phyloP scores from a whole-genome alignment of 129 eudicot genomes.

The Kitagawia praeruptora region DNA sequence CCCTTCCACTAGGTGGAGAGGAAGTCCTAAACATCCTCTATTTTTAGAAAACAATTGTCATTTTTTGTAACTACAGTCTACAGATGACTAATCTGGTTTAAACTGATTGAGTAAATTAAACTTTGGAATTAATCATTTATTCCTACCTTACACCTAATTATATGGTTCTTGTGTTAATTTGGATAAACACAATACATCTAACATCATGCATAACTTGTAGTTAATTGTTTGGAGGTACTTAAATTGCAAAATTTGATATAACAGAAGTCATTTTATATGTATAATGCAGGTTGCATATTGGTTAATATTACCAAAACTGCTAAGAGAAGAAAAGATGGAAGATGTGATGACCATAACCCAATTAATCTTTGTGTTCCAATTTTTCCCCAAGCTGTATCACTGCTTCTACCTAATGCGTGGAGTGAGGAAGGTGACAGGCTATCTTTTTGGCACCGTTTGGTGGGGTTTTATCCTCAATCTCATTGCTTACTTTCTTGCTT shows the following conservation, averaged over 20 bases:
- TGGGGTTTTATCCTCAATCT: slow-evolving; percentile 49
- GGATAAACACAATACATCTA: not conserved
- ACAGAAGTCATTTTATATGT: not conserved
- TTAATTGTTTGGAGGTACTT: too few species aligned
- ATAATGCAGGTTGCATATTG: slow-evolving; percentile 46
- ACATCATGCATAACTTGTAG: too few species aligned
- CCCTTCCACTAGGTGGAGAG: too few species aligned
- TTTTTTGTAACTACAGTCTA: too few species aligned
- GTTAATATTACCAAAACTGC: slow-evolving; percentile 41
- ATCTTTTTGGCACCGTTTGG: slow-evolving; percentile 57
- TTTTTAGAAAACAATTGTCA: too few species aligned
- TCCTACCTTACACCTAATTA: too few species aligned
- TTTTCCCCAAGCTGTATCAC: slow-evolving; percentile 43
- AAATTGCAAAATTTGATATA: not conserved
- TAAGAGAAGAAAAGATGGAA: slow-evolving; percentile 42
- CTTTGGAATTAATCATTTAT: too few species aligned
- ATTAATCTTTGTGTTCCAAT: slow-evolving; percentile 41
- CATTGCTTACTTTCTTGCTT: slow-evolving; percentile 46
- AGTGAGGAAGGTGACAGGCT: slow-evolving; percentile 42
- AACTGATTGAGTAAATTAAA: not conserved
- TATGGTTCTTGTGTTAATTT: too few species aligned
- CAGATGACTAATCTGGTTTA: too few species aligned
- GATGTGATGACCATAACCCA: slow-evolving; percentile 29
- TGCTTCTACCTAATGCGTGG: slow-evolving; percentile 36
- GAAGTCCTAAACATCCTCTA: too few species aligned